Conservation (phyloP, 495 filamentous ascomycete species). For the Penicillium herquei region DNA sequence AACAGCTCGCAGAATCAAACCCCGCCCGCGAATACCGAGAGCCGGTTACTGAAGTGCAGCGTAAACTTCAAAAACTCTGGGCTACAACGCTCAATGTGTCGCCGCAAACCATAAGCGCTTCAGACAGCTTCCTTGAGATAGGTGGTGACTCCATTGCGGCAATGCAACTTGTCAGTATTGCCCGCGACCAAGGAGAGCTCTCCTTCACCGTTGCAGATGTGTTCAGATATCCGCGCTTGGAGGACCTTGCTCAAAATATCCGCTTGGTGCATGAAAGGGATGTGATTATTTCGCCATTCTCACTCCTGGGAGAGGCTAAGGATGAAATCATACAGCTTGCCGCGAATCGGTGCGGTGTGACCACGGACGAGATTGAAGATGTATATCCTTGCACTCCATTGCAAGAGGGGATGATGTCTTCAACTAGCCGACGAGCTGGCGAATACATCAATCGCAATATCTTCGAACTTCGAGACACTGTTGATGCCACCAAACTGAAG, state of each 20-base stretch:
- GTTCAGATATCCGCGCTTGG: neutral
- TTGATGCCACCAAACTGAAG: neutral
- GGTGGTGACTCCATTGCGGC: slow-evolving; percentile 3
- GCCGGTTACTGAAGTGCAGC: slow-evolving; percentile 19
- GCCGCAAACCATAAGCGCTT: slow-evolving; percentile 17
- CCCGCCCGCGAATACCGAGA: neutral
- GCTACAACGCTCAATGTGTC: slow-evolving; percentile 12
- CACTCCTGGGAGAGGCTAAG: neutral
- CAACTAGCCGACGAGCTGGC: neutral
- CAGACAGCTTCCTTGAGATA: slow-evolving; percentile 11
- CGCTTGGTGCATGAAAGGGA: neutral
- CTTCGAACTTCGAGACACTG: neutral
- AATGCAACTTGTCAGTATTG: neutral
- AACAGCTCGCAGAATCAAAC: too few relatives aligned
- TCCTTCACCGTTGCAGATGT: neutral
- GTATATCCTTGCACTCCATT: neutral
- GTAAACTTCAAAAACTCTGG: slow-evolving; percentile 20
- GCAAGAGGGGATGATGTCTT: neutral
- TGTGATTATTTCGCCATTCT: neutral
- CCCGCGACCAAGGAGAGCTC: neutral
- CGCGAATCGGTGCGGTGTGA: neutral
- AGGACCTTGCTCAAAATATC: neutral
- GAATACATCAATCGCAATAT: neutral
- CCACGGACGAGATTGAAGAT: neutral
- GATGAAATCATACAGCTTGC: neutral